These are phyloP conservation scores for Naegleria fowleri DNA, from an alignment of 208 protist species.

Conservation along the genomic window DNA sequence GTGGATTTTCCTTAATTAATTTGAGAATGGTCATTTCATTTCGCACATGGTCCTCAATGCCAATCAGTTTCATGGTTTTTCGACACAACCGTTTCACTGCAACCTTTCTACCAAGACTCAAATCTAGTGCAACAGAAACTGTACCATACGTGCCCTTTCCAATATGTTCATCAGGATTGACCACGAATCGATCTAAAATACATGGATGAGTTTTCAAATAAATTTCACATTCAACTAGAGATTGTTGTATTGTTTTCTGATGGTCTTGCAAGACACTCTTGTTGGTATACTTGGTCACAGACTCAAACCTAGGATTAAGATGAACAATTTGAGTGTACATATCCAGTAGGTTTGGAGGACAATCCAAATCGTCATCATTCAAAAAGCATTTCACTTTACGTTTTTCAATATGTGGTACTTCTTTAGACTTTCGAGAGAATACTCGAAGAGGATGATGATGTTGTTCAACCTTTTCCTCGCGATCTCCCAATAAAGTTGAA, in stretches of 20 bases:
- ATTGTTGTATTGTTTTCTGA: neutral
- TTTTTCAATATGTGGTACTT: neutral
- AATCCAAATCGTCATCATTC: neutral
- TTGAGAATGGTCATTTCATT: neutral
- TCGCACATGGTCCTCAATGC: neutral
- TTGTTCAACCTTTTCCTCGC: no score
- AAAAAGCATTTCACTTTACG: neutral
- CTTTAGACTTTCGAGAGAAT: neutral
- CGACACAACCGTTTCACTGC: neutral
- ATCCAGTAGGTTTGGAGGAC: neutral
- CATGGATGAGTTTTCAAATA: neutral
- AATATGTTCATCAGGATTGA: neutral
- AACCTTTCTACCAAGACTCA: neutral
- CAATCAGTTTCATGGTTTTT: neutral
- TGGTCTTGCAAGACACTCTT: neutral
- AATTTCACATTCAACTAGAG: neutral
- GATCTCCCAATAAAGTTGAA: neutral
- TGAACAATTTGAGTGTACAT: neutral
- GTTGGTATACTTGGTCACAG: neutral
- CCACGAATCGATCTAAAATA: neutral
- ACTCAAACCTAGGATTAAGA: neutral
- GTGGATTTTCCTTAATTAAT: neutral
- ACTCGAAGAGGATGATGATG: neutral
- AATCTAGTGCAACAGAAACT: neutral
- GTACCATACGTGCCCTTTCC: conserved; percentile 9